A percentile compares a stretch with the other conserved stretches of the same genome.
Evolutionary conservation across 257 asterid species (phyloP).

Genomic region (Solanum arcanum): DNA sequence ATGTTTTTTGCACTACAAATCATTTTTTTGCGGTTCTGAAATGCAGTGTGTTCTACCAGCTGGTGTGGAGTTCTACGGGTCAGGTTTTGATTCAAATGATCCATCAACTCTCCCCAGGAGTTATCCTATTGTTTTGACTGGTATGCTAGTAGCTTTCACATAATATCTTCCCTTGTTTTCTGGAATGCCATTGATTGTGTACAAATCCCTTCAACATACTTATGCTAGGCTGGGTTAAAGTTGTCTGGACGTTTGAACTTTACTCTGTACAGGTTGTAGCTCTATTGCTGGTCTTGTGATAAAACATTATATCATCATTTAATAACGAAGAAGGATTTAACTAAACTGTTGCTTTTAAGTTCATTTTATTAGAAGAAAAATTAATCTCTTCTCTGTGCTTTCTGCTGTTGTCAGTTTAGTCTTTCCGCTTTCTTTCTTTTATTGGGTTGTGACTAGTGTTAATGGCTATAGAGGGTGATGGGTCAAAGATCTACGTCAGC

Average conservation of each 20-base stretch:
- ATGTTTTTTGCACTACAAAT: background rate
- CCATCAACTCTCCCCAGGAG: constrained; percentile 49
- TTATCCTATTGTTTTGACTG: constrained; percentile 83
- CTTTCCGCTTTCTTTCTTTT: background rate
- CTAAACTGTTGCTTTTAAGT: background rate
- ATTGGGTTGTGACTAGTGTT: background rate
- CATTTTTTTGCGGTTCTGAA: background rate
- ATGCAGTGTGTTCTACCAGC: constrained; percentile 81
- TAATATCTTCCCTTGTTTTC: background rate
- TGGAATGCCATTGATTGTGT: background rate
- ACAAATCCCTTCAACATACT: background rate
- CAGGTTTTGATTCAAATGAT: constrained; percentile 39
- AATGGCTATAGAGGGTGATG: constrained; percentile 56
- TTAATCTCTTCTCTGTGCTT: background rate
- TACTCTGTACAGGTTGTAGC: background rate
- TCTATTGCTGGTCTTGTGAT: background rate
- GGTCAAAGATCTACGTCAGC: constrained; percentile 78
- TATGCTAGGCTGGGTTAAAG: background rate
- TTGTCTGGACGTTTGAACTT: background rate
- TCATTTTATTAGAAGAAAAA: background rate
- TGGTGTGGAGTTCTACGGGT: constrained; percentile 57
- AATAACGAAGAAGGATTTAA: background rate
- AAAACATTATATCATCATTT: background rate
- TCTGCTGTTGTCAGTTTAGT: background rate
- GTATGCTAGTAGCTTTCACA: constrained; percentile 6